These are phyloP conservation scores for Telopea speciosissima DNA, from an alignment of 177 flowering plant genomes.

Conservation along the genomic window DNA sequence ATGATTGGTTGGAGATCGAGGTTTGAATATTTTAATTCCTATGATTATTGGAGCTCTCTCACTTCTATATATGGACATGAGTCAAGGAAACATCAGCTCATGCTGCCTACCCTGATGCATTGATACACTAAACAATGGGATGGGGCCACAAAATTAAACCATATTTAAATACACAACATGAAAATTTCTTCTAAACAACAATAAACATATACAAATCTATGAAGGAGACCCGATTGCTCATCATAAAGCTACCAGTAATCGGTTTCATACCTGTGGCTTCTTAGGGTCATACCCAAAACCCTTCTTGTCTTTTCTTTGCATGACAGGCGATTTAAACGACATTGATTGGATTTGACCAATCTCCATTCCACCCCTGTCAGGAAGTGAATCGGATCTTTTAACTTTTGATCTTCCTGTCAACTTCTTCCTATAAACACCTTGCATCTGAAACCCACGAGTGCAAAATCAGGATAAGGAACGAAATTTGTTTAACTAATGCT, in stretches of 20 bases:
- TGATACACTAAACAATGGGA: no score
- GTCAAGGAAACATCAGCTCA: no score
- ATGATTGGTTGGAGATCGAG: no score
- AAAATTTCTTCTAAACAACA: background rate
- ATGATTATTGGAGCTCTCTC: no score
- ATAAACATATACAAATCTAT: background rate
- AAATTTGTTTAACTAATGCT: background rate
- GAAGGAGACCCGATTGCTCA: background rate
- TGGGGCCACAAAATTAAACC: no score
- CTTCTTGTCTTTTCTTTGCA: constrained; percentile 49
- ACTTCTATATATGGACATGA: no score
- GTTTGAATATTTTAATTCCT: no score
- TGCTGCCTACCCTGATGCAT: no score
- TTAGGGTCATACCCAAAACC: constrained; percentile 38
- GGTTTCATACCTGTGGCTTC: constrained; percentile 61
- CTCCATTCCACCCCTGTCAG: constrained; percentile 29
- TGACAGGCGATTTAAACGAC: constrained; percentile 42
- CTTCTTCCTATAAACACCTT: constrained; percentile 33
- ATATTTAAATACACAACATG: no score
- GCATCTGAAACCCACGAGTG: constrained; percentile 25
- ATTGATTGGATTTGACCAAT: constrained; percentile 32
- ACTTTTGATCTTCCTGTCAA: constrained; percentile 33
- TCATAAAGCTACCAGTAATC: background rate
- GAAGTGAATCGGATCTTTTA: constrained; percentile 22
- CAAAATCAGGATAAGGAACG: background rate